A percentile compares a stretch with the other conserved stretches of the same genome.
These are phyloP conservation scores for Nakazawaea siamensis DNA, from an alignment of 805 yeast genomes.

Conservation along the genomic window DNA sequence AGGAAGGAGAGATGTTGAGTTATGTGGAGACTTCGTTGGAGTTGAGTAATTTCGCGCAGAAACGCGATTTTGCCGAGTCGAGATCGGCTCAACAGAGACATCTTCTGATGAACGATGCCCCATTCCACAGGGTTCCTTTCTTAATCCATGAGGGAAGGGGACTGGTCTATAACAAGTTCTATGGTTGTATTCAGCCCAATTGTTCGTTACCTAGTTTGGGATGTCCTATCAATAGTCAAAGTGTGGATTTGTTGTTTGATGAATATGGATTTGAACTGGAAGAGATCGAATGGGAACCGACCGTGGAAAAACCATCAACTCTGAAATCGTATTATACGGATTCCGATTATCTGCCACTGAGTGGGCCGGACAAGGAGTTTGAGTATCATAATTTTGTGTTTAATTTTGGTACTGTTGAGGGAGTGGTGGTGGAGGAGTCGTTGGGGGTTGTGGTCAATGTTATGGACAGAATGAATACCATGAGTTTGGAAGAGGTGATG, in stretches of 20 bases:
- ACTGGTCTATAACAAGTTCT: slow-evolving; percentile 35
- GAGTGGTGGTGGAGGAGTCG: slow-evolving; percentile 37
- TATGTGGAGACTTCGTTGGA: slow-evolving; percentile 46
- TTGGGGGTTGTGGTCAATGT: slow-evolving; percentile 19
- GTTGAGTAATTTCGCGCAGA: slow-evolving; percentile 52
- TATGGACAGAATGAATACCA: slow-evolving; percentile 29
- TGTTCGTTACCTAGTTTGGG: slow-evolving; percentile 57
- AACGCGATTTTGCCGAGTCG: slow-evolving; percentile 36
- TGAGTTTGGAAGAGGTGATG: slow-evolving; percentile 39
- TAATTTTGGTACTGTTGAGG: slow-evolving; percentile 43
- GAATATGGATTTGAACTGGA: slow-evolving; percentile 20
- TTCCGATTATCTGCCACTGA: slow-evolving; percentile 9
- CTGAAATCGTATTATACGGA: slow-evolving; percentile 9
- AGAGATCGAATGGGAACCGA: slow-evolving; percentile 2
- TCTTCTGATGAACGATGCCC: slow-evolving; percentile 65
- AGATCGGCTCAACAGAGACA: slow-evolving; percentile 55
- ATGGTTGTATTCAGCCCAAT: slow-evolving; percentile 49
- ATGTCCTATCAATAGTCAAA: slow-evolving; percentile 45
- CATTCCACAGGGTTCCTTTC: slow-evolving; percentile 75
- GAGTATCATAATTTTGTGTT: slow-evolving; percentile 49
- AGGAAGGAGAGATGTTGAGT: slow-evolving; percentile 10
- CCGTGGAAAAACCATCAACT: background rate
- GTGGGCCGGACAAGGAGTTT: slow-evolving; percentile 27
- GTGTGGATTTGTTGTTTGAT: slow-evolving; percentile 34
- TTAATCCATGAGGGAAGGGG: slow-evolving; percentile 46